Percentiles rank a stretch among this genome's conserved stretches.
phyloP scores from a whole-genome alignment of 2,329 filamentous ascomycete genomes.

The Ophiostoma montium region DNA sequence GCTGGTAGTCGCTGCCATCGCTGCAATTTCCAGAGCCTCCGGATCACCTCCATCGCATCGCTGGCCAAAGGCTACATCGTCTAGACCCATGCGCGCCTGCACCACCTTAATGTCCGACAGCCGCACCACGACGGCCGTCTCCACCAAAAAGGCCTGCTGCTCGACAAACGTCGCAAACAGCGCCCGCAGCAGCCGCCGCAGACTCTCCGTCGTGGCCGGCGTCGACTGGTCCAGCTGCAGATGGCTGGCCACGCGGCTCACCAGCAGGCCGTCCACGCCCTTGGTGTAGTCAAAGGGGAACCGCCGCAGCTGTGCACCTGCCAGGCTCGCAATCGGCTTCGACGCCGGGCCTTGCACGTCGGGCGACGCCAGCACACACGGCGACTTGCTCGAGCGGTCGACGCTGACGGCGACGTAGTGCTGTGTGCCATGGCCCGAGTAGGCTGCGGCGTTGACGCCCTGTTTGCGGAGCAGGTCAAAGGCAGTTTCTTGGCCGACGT shows the following conservation, averaged over 20 bases:
- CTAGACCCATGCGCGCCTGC: conserved; percentile 30
- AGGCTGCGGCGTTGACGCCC: conserved; percentile 28
- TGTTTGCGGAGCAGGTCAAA: conserved; percentile 40
- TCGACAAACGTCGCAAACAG: conserved; percentile 37
- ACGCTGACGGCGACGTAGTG: conserved; percentile 49
- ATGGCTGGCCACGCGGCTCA: conserved; percentile 29
- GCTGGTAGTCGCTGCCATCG: conserved; percentile 9
- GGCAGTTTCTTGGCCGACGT: conserved; percentile 38
- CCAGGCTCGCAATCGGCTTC: background rate
- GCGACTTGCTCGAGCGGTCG: conserved; percentile 46
- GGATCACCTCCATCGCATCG: conserved; percentile 23
- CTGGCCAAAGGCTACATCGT: conserved; percentile 29
- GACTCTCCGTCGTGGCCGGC: conserved; percentile 23
- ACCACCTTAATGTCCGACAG: conserved; percentile 17
- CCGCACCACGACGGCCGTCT: conserved; percentile 21
- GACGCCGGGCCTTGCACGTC: background rate
- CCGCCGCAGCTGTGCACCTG: conserved; percentile 19
- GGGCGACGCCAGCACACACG: conserved; percentile 49
- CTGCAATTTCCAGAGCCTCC: background rate
- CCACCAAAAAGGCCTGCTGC: conserved; percentile 32
- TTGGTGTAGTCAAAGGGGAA: conserved; percentile 49
- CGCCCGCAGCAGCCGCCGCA: conserved; percentile 33
- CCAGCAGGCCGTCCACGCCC: conserved; percentile 29
- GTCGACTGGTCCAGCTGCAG: conserved; percentile 32
- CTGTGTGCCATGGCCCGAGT: conserved; percentile 21